phyloP scores from a whole-genome alignment of 495 filamentous ascomycete genomes.

The Extremus antarcticus region DNA sequence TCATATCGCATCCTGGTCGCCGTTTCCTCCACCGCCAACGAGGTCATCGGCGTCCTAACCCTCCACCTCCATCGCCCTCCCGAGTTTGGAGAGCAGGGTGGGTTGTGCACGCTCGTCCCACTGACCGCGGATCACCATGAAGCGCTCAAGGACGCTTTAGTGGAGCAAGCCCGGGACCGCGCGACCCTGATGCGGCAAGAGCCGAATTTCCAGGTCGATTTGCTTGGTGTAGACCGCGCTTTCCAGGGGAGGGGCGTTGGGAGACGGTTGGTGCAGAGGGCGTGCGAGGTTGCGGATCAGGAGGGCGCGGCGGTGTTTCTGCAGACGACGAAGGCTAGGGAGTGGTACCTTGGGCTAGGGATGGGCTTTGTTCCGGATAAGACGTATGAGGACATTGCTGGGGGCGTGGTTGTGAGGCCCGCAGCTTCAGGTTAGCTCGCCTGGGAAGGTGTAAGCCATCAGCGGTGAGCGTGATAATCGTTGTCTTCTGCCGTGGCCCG shows the following conservation, averaged over 20 bases:
- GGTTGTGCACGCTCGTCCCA: background rate
- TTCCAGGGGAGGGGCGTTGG: background rate
- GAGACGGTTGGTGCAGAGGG: background rate
- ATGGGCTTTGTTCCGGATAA: background rate
- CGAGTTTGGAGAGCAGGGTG: background rate
- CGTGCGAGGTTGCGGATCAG: background rate
- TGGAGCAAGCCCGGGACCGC: background rate
- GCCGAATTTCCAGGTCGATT: background rate
- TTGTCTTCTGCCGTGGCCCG: too few relatives aligned
- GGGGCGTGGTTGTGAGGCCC: background rate
- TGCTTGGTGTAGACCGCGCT: background rate
- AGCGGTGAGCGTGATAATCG: too few relatives aligned
- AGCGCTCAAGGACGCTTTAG: background rate
- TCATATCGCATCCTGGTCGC: background rate
- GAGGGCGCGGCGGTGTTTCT: background rate
- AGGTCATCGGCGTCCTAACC: background rate
- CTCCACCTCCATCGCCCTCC: background rate
- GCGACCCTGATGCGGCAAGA: background rate
- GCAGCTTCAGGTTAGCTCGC: too few relatives aligned
- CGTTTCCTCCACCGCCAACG: background rate
- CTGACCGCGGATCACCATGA: background rate
- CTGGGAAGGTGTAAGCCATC: too few relatives aligned
- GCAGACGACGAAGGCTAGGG: background rate
- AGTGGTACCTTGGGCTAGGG: background rate
- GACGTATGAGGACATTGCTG: background rate